These are phyloP conservation scores for Puccinellia tenuiflora DNA, from an alignment of 176 grass and related monocot genomes.

Conservation along the genomic window DNA sequence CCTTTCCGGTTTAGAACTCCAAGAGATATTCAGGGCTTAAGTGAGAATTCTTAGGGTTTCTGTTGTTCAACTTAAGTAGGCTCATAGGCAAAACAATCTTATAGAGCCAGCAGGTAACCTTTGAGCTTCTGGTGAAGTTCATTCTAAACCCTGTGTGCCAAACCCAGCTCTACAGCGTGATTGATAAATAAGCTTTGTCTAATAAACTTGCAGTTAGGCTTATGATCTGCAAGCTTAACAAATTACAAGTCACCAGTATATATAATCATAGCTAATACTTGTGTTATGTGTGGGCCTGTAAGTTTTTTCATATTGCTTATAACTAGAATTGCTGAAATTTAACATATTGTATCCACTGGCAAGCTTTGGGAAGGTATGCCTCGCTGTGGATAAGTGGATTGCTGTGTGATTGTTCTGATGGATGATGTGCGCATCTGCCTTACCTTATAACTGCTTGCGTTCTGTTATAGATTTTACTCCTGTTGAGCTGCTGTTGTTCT, in stretches of 20 bases:
- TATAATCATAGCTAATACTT: background rate
- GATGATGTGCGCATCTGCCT: background rate
- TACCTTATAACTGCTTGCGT: background rate
- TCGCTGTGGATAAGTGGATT: too few relatives aligned
- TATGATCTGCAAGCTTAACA: background rate
- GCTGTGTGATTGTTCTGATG: background rate
- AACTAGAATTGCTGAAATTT: too few relatives aligned
- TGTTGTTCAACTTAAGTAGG: background rate
- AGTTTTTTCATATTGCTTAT: background rate
- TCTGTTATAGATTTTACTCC: background rate
- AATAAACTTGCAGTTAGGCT: background rate
- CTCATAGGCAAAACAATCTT: background rate
- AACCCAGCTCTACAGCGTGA: background rate
- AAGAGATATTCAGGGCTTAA: background rate
- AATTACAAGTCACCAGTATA: background rate
- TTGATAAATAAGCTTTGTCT: conserved; percentile 4
- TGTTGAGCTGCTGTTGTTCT: too few relatives aligned
- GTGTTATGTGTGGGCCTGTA: background rate
- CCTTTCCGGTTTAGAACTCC: background rate
- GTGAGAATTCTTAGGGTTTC: background rate
- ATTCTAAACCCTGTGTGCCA: background rate
- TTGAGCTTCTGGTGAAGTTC: background rate
- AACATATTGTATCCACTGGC: too few relatives aligned
- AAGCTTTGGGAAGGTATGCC: too few relatives aligned
- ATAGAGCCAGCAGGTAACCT: background rate